A percentile compares a stretch with the other conserved stretches of the same genome.
Evolutionary conservation across 2,329 filamentous ascomycete genomes (phyloP).

Genomic region (Aspergillus alliaceus): DNA sequence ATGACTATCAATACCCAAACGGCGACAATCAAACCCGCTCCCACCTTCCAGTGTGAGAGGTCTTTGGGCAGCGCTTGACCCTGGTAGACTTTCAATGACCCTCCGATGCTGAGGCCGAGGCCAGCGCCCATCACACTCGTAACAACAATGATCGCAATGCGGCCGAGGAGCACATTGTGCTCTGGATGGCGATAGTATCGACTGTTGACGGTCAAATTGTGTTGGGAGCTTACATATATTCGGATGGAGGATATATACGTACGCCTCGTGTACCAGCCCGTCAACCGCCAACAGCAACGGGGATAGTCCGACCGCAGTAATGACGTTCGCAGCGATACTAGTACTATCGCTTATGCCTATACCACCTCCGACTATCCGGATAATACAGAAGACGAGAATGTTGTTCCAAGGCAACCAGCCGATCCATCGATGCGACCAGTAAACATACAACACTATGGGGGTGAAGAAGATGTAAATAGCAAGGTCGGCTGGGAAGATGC

Average conservation of each 20-base stretch:
- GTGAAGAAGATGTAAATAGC: constrained; percentile 38
- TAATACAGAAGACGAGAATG: constrained; percentile 37
- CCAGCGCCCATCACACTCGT: constrained; percentile 1
- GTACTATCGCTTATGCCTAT: constrained; percentile 8
- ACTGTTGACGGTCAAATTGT: constrained; percentile 6
- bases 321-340: constrained; percentile 31
- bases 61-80: neutral
- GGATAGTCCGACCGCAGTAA: constrained; percentile 42
- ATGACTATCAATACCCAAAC: constrained; percentile 5
- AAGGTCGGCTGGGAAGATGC: neutral
- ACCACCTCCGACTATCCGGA: constrained; percentile 37
- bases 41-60: constrained; percentile 4
- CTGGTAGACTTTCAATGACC: constrained; percentile 9
- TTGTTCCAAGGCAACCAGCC: constrained; percentile 44
- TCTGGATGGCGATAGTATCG: constrained; percentile 18
- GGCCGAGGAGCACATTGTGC: neutral
- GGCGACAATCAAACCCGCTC: constrained; percentile 6
- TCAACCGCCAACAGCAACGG: constrained; percentile 31
- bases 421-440: constrained; percentile 33
- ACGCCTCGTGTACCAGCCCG: constrained; percentile 41
- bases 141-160: neutral
- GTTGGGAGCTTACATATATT: neutral
- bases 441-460: constrained; percentile 31
- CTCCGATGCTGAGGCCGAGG: constrained; percentile 5
- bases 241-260: constrained; percentile 7